phyloP scores from a whole-genome alignment of 129 eudicot genomes.

The Centella asiatica region DNA sequence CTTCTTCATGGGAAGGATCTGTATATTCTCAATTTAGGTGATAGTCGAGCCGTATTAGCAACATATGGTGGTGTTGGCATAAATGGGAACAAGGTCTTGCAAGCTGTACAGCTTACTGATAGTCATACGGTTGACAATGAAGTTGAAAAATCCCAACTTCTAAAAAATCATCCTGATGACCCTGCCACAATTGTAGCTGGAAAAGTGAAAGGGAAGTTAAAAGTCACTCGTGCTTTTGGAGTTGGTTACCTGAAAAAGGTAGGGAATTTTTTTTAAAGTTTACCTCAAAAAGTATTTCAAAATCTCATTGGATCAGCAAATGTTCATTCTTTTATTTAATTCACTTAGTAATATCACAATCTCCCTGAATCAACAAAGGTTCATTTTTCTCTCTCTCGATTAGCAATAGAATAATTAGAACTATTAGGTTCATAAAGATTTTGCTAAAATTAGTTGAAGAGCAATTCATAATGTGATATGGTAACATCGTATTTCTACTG shows the following conservation, averaged over 20 bases:
- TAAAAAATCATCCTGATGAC: constrained; percentile 75
- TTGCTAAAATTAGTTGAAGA: background rate
- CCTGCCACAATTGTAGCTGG: constrained; percentile 60
- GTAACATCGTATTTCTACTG: background rate
- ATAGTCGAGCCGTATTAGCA: constrained; percentile 89
- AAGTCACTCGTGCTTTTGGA: constrained; percentile 96
- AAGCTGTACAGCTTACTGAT: constrained; percentile 71
- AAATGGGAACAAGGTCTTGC: constrained; percentile 25
- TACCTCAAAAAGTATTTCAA: background rate
- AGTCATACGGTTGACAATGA: constrained; percentile 85
- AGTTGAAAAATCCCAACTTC: constrained; percentile 54
- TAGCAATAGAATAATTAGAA: background rate
- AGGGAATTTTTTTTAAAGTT: background rate
- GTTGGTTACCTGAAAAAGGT: constrained; percentile 98
- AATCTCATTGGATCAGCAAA: background rate
- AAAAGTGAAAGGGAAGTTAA: constrained; percentile 86
- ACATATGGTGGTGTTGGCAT: constrained; percentile 26
- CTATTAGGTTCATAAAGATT: background rate
- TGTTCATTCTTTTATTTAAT: background rate
- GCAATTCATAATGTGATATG: background rate
- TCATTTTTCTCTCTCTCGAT: background rate
- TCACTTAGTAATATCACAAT: no score
- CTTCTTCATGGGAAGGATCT: constrained; percentile 70
- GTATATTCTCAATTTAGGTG: constrained; percentile 79
- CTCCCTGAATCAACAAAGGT: background rate